phyloP scores from a whole-genome alignment of 73 alveolate genomes.

The Paramecium caudatum region DNA sequence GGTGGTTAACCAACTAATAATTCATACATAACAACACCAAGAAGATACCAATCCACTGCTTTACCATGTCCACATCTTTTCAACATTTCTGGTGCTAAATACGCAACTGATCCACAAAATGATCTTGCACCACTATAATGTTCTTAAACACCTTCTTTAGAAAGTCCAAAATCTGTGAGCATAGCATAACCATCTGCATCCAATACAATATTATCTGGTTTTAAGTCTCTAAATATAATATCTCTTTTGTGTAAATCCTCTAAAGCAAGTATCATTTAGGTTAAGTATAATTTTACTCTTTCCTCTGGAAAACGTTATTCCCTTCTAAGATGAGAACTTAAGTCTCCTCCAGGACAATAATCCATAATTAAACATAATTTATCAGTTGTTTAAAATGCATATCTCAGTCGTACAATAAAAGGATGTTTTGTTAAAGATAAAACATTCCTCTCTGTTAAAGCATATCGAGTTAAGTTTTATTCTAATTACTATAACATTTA shows the following conservation, averaged over 20 bases:
- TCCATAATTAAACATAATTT: slow-evolving; percentile 91
- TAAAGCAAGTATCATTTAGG: slow-evolving; percentile 90
- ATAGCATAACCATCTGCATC: slow-evolving; percentile 96
- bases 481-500: slow-evolving; percentile 36
- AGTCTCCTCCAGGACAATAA: slow-evolving; percentile 97
- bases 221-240: slow-evolving; percentile 93
- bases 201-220: slow-evolving; percentile 95
- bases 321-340: slow-evolving; percentile 88
- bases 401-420: slow-evolving; percentile 89
- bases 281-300: slow-evolving; percentile 89
- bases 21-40: slow-evolving; percentile 87
- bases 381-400: slow-evolving; percentile 94
- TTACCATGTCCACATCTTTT: slow-evolving; percentile 85
- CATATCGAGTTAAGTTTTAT: slow-evolving; percentile 93
- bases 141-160: slow-evolving; percentile 94
- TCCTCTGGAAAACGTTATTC: slow-evolving; percentile 93
- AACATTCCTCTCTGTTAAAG: slow-evolving; percentile 96
- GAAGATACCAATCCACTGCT: slow-evolving; percentile 85
- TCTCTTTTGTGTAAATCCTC: slow-evolving; percentile 93
- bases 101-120: slow-evolving; percentile 94
- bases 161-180: slow-evolving; percentile 96
- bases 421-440: slow-evolving; percentile 92
- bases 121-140: slow-evolving; percentile 87
- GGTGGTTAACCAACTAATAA: slow-evolving; percentile 88
- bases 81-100: slow-evolving; percentile 90